These are phyloP conservation scores for Pterocarpus santalinus DNA, from an alignment of 306 rosid genomes.

Conservation along the genomic window DNA sequence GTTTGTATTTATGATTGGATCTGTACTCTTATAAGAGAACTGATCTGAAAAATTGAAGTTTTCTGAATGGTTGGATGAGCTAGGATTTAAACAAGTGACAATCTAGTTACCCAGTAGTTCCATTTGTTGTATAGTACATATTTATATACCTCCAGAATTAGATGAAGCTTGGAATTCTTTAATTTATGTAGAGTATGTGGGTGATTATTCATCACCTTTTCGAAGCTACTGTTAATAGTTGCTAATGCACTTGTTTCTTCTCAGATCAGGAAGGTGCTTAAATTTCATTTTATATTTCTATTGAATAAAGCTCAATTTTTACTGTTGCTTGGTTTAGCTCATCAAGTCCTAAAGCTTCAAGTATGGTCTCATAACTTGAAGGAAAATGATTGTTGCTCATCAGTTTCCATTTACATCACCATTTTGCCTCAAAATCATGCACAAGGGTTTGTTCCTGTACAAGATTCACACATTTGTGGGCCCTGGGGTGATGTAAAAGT, in stretches of 20 bases:
- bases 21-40: constrained; percentile 5
- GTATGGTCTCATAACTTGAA: background rate
- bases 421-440: background rate
- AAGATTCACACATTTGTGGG: background rate
- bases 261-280: constrained; percentile 21
- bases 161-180: constrained; percentile 30
- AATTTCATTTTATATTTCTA: background rate
- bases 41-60: constrained; percentile 27
- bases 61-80: constrained; percentile 8
- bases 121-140: constrained; percentile 12
- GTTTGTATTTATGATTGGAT: constrained; percentile 9
- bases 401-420: background rate
- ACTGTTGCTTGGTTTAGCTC: constrained; percentile 25
- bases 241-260: constrained; percentile 30
- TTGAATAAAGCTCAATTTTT: background rate
- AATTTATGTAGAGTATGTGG: constrained; percentile 9
- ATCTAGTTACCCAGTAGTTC: background rate
- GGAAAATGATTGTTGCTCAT: too few species aligned
- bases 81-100: constrained; percentile 19
- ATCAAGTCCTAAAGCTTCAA: constrained; percentile 9
- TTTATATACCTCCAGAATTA: constrained; percentile 17
- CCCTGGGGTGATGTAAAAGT: background rate
- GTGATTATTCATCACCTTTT: constrained; percentile 26
- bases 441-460: background rate
- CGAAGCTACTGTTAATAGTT: background rate